These are phyloP conservation scores for Entomortierella beljakovae DNA, from an alignment of 192 early-diverging fungal genomes.

Conservation along the genomic window DNA sequence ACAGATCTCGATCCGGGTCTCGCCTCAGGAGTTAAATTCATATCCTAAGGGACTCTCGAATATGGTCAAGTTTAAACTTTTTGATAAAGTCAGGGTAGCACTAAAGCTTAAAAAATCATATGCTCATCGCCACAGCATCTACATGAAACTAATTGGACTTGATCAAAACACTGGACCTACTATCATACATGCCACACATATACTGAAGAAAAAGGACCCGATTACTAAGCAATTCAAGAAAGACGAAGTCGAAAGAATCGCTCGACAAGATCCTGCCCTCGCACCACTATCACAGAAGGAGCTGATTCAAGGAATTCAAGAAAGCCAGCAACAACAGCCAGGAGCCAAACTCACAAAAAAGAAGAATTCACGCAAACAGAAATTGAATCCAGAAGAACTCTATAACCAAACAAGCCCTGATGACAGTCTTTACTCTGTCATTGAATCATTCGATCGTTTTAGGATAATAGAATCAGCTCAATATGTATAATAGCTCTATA, in stretches of 20 bases:
- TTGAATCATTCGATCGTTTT: slow-evolving; percentile 46
- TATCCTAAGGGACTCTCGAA: slow-evolving; percentile 35
- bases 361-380: slow-evolving; percentile 15
- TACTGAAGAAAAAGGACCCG: slow-evolving; percentile 24
- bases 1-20: slow-evolving; percentile 57
- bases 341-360: slow-evolving; percentile 5
- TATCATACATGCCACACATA: not conserved
- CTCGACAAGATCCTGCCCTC: slow-evolving; percentile 24
- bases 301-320: slow-evolving; percentile 44
- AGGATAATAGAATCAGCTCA: slow-evolving; percentile 37
- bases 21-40: slow-evolving; percentile 27
- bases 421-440: slow-evolving; percentile 33
- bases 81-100: slow-evolving; percentile 72
- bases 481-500: not conserved
- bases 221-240: slow-evolving; percentile 13
- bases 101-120: slow-evolving; percentile 69
- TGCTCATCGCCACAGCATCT: slow-evolving; percentile 71
- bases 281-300: slow-evolving; percentile 20
- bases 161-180: slow-evolving; percentile 6
- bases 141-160: slow-evolving; percentile 72
- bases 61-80: slow-evolving; percentile 64
- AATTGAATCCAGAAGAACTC: slow-evolving; percentile 7
- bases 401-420: slow-evolving; percentile 40
- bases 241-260: slow-evolving; percentile 36
- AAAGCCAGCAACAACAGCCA: slow-evolving; percentile 13